Conservation (phyloP, 1,284 basidiomycete genomes). For the Sanghuangporus baumii region DNA sequence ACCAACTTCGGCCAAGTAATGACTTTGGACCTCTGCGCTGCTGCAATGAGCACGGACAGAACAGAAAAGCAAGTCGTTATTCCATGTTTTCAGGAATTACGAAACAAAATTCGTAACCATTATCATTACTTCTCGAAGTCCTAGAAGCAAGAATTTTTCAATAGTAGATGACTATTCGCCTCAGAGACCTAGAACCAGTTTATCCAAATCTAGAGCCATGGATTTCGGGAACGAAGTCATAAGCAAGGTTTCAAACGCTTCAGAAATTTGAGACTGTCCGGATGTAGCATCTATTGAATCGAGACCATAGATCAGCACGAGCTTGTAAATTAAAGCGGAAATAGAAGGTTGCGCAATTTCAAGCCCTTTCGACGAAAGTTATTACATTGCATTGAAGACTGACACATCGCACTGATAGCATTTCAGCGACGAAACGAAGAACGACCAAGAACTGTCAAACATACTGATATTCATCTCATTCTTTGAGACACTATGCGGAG, state of each 20-base stretch:
- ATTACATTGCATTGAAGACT: not conserved
- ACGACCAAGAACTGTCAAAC: not conserved
- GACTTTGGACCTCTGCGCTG: too few relatives aligned
- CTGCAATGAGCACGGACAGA: not conserved
- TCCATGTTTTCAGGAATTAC: too few relatives aligned
- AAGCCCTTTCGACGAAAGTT: not conserved
- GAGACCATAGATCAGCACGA: not conserved
- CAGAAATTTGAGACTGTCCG: not conserved
- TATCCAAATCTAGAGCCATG: not conserved
- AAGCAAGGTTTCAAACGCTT: not conserved
- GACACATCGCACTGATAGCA: not conserved
- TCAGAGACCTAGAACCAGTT: not conserved
- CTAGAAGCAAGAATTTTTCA: not conserved
- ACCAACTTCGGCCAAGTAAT: too few relatives aligned
- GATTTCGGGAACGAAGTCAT: not conserved
- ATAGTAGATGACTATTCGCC: not conserved
- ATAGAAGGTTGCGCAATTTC: not conserved
- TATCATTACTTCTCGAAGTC: not conserved
- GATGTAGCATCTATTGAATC: not conserved
- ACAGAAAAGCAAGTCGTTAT: not conserved
- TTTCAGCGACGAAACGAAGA: not conserved
- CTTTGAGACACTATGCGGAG: not conserved
- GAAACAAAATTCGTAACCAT: too few relatives aligned
- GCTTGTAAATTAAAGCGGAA: not conserved
- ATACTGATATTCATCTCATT: not conserved